Percentiles rank a stretch among this genome's conserved stretches.
These are phyloP conservation scores for Aspergillus affinis DNA, from an alignment of 495 filamentous ascomycete species.

Conservation along the genomic window DNA sequence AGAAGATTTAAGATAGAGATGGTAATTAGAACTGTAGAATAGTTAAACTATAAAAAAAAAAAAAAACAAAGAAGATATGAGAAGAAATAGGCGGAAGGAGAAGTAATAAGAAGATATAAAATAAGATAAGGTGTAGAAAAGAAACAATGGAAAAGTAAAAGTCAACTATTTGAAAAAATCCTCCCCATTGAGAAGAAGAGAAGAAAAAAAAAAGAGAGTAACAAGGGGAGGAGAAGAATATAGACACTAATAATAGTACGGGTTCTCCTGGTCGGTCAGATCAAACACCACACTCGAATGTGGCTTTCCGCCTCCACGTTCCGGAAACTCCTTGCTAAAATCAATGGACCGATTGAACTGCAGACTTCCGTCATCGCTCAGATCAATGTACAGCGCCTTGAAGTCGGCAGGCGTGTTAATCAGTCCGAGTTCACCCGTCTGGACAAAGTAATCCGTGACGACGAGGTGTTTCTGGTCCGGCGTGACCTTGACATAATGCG, in stretches of 20 bases:
- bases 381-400: constrained; percentile 62
- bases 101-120: too few relatives aligned
- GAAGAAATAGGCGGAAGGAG: too few relatives aligned
- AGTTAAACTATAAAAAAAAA: too few relatives aligned
- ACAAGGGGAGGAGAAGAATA: too few relatives aligned
- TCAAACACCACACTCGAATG: constrained; percentile 61
- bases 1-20: too few relatives aligned
- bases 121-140: too few relatives aligned
- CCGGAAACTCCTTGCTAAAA: constrained; percentile 51
- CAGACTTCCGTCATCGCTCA: constrained; percentile 52
- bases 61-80: too few relatives aligned
- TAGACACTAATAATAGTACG: constrained; percentile 35
- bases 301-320: constrained; percentile 58
- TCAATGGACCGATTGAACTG: constrained; percentile 59
- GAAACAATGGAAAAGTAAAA: too few relatives aligned
- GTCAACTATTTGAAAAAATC: too few relatives aligned
- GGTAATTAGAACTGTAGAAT: too few relatives aligned
- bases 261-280: constrained; percentile 50
- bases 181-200: too few relatives aligned
- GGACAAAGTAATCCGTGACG: constrained; percentile 66
- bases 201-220: too few relatives aligned
- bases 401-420: constrained; percentile 64
- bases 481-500: constrained; percentile 64
- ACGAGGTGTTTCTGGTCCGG: constrained; percentile 63
- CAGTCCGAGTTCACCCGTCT: constrained; percentile 59